These are phyloP conservation scores for Talaromyces sp. DNA, from an alignment of 2,329 filamentous ascomycete genomes.

Conservation along the genomic window DNA sequence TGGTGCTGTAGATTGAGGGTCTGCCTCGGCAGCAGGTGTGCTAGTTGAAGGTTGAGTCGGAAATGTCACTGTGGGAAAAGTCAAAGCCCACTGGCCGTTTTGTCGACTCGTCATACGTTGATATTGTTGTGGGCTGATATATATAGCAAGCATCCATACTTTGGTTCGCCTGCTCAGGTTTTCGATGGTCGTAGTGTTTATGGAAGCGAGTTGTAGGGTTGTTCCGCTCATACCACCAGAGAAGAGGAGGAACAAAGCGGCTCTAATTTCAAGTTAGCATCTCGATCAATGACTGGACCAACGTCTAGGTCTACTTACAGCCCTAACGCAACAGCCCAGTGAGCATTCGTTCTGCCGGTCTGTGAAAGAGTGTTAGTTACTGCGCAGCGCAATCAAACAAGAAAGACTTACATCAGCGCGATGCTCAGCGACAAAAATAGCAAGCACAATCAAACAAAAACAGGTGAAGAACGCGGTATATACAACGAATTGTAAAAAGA, in stretches of 20 bases:
- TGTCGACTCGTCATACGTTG: constrained; percentile 28
- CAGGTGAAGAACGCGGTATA: constrained; percentile 69
- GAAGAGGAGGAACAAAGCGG: constrained; percentile 77
- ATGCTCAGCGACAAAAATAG: constrained; percentile 62
- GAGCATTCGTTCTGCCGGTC: constrained; percentile 51
- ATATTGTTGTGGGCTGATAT: constrained; percentile 42
- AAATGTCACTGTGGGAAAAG: constrained; percentile 43
- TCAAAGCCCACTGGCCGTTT: constrained; percentile 36
- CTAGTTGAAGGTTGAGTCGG: constrained; percentile 32
- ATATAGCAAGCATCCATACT: constrained; percentile 72
- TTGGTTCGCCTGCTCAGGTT: constrained; percentile 62
- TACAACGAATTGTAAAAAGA: constrained; percentile 81
- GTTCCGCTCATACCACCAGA: constrained; percentile 72
- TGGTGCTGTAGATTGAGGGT: constrained; percentile 13
- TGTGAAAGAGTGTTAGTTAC: constrained; percentile 32
- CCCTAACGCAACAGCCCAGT: constrained; percentile 66
- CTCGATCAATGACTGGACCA: constrained; percentile 22
- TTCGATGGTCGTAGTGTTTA: constrained; percentile 84
- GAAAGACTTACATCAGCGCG: constrained; percentile 25
- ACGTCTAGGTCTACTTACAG: constrained; percentile 46
- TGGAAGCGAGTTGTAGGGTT: constrained; percentile 66
- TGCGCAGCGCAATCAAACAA: constrained; percentile 8
- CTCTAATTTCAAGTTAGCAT: constrained; percentile 34
- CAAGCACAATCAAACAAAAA: constrained; percentile 62
- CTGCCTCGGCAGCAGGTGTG: background rate